Conservation (phyloP, 805 yeast species). For the Myxozyma neotropica region DNA sequence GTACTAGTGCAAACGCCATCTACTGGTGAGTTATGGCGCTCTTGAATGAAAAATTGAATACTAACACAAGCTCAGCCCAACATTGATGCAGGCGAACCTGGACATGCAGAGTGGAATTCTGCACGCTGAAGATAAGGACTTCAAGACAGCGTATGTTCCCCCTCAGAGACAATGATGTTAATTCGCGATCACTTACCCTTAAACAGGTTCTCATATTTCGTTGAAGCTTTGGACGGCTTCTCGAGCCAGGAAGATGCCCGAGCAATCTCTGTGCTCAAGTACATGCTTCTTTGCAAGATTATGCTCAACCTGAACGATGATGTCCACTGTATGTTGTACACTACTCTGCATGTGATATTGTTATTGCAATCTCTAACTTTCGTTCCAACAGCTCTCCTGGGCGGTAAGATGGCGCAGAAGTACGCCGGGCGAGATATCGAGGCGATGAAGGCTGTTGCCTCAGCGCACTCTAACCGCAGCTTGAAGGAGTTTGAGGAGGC, state of each 20-base stretch:
- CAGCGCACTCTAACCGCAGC: conserved; percentile 87
- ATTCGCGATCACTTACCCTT: neutral
- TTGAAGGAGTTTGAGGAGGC: conserved; percentile 89
- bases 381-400: conserved; percentile 50
- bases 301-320: conserved; percentile 89
- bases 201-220: conserved; percentile 78
- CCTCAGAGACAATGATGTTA: neutral
- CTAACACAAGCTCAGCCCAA: conserved; percentile 50
- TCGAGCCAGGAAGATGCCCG: conserved; percentile 59
- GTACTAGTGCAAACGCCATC: conserved; percentile 96
- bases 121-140: conserved; percentile 96
- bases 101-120: conserved; percentile 94
- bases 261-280: conserved; percentile 79
- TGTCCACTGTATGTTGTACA: conserved; percentile 57
- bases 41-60: neutral
- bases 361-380: neutral
- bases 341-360: neutral
- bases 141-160: conserved; percentile 68
- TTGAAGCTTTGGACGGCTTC: conserved; percentile 91
- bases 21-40: conserved; percentile 53
- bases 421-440: conserved; percentile 85
- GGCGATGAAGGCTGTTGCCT: conserved; percentile 92
- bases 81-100: conserved; percentile 89
- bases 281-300: conserved; percentile 88
- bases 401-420: conserved; percentile 71